Evolutionary conservation across 495 filamentous ascomycete species (phyloP), one percentile per base, ranked within the genome.

Genomic region (Hypomontagnella submonticulosa): DNA sequence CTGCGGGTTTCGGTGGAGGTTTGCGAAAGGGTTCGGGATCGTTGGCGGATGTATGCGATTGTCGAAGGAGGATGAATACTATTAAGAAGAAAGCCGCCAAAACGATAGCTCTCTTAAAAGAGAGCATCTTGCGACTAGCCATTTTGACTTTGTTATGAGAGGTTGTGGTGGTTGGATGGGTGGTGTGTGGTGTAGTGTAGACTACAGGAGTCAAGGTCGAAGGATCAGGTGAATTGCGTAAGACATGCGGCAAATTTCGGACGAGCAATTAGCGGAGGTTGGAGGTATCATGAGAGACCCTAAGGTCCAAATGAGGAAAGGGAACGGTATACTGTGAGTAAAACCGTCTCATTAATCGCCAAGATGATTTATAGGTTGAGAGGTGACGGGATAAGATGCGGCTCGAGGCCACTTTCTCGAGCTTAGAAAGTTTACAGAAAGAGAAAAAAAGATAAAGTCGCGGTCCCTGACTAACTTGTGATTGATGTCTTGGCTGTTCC

Each of bases 61-160:
- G 86, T 46, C 86, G 85, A 44, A 93, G 82, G 70, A 96, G 76
- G 76, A 89, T 85, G 69, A 96, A 79, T 70, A 90, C 80, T 30
- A 84, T 84, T 63, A 97, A 70, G 60, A 96, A 66, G 73, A 87
- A 82, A 60, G 83, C 80, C 37, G 91, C 87, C 32, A 88, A 80
- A 62, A 94, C 72, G 34, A 94, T 77, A 66, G 89, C 87, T 76
- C 89, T 87, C 67, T 87, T 84, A 70, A 92, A 91, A 53, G 90
- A 89, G 66, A 92, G 71, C 80, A 83, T 81, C 34, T 63, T 71
- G 67, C 46, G 42, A 42, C 36, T 59, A 9, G 54, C 47, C 40
- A 57, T 58, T 10, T 56, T 48, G 23, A 42, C 34, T 23, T 60
- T 9, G 49, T n/a, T 16, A 11, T 38, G n/a, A 10, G n/a, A 30